These are phyloP conservation scores for Cyberlindnera americana DNA, from an alignment of 805 yeast species.

Conservation along the genomic window DNA sequence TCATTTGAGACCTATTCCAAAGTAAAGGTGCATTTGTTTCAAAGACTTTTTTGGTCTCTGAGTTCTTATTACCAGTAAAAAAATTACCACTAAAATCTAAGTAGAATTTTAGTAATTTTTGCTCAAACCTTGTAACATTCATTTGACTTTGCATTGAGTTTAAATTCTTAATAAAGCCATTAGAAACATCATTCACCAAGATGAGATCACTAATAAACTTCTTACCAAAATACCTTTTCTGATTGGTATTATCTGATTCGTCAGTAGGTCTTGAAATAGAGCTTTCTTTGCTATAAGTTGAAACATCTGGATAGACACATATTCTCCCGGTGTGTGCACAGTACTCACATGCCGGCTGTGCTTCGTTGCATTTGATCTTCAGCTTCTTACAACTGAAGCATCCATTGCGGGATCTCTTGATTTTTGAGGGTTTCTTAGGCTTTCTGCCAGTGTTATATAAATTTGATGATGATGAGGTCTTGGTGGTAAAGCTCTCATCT, in stretches of 20 bases:
- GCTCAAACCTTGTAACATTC: slow-evolving; percentile 19
- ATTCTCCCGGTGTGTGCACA: slow-evolving; percentile 72
- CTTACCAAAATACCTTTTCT: slow-evolving; percentile 3
- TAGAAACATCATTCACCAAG: slow-evolving; percentile 4
- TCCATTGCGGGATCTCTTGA: slow-evolving; percentile 66
- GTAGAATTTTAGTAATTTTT: slow-evolving; percentile 20
- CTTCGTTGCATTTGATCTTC: slow-evolving; percentile 89
- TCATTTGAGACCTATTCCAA: slow-evolving; percentile 17
- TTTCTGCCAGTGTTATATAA: too few relatives aligned
- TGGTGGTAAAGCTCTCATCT: too few relatives aligned
- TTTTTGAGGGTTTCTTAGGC: neutral
- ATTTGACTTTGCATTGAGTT: slow-evolving; percentile 22
- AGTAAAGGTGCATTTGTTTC: slow-evolving; percentile 18
- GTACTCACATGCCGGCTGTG: slow-evolving; percentile 71
- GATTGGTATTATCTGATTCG: neutral
- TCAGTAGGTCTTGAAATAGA: neutral
- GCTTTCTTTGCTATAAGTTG: neutral
- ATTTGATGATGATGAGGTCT: neutral
- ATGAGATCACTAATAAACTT: slow-evolving; percentile 1
- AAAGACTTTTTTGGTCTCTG: slow-evolving; percentile 14
- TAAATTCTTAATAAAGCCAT: slow-evolving; percentile 4
- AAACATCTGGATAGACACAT: slow-evolving; percentile 54
- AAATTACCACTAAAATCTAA: slow-evolving; percentile 22
- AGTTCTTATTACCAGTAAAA: slow-evolving; percentile 17
- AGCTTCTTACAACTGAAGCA: slow-evolving; percentile 85